Percentiles rank a stretch among this genome's conserved stretches.
Evolutionary conservation across 768 basidiomycete genomes (phyloP).

Genomic region (Gloeostereum incarnatum): DNA sequence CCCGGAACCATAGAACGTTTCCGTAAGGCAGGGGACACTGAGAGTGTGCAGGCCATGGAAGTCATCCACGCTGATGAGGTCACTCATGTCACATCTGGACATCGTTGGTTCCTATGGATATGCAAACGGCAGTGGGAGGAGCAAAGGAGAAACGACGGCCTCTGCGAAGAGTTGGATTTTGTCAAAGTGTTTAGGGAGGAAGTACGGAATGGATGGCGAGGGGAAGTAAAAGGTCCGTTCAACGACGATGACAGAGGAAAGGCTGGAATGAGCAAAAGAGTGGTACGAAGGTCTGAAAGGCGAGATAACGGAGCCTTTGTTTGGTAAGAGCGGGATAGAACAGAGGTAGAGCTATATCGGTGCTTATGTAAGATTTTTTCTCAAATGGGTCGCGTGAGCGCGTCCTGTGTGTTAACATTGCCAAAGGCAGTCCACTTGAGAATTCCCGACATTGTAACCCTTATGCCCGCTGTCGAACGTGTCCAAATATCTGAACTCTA

Average conservation of each 20-base stretch:
- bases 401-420: too few relatives aligned
- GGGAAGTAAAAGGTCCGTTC: conserved; percentile 76
- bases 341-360: too few relatives aligned
- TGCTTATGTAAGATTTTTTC: too few relatives aligned
- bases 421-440: too few relatives aligned
- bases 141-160: conserved; percentile 12
- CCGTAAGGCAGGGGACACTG: conserved; percentile 51
- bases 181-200: conserved; percentile 60
- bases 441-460: too few relatives aligned
- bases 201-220: conserved; percentile 60
- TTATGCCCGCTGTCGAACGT: too few relatives aligned
- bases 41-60: conserved; percentile 61
- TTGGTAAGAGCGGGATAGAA: too few relatives aligned
- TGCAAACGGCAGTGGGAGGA: conserved; percentile 34
- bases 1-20: conserved; percentile 72
- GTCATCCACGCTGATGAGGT: conserved; percentile 78
- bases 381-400: too few relatives aligned
- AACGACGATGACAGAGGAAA: conserved; percentile 64
- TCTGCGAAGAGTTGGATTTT: conserved; percentile 32
- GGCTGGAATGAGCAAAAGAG: conserved; percentile 60
- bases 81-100: conserved; percentile 74
- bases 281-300: conserved; percentile 70
- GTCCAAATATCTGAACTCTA: too few relatives aligned
- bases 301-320: conserved; percentile 39
- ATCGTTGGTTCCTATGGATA: conserved; percentile 77